phyloP scores from a whole-genome alignment of 2,329 filamentous ascomycete species.

The Botrytis tulipae region DNA sequence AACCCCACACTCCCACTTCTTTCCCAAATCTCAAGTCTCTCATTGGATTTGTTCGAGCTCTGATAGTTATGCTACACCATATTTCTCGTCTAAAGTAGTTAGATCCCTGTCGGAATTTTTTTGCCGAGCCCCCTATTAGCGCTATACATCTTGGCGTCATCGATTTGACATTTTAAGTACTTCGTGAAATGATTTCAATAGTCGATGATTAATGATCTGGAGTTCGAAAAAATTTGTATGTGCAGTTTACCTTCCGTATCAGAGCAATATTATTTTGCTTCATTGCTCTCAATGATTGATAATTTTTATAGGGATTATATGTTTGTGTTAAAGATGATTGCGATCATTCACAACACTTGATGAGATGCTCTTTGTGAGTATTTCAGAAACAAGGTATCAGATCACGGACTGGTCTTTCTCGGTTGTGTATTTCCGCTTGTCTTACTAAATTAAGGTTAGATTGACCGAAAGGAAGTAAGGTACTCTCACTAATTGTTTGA shows the following conservation, averaged over 20 bases:
- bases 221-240: not conserved
- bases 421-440: not conserved
- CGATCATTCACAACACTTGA: too few relatives aligned
- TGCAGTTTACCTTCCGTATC: too few relatives aligned
- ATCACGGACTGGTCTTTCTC: fast-evolving
- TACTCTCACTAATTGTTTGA: too few relatives aligned
- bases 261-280: too few relatives aligned
- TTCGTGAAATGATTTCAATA: not conserved
- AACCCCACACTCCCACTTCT: not conserved
- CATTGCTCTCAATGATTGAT: not conserved
- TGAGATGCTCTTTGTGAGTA: too few relatives aligned
- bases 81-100: not conserved
- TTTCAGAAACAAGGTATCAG: fast-evolving
- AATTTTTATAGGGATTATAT: not conserved
- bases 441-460: not conserved
- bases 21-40: not conserved
- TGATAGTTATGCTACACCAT: not conserved
- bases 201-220: not conserved
- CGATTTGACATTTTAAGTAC: fast-evolving
- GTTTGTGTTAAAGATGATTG: too few relatives aligned
- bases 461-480: not conserved
- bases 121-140: conserved; percentile 4
- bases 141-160: not conserved
- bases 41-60: not conserved
- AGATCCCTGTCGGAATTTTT: not conserved